These are phyloP conservation scores for Laguncularia racemosa DNA, from an alignment of 345 rosid genomes.

Conservation along the genomic window DNA sequence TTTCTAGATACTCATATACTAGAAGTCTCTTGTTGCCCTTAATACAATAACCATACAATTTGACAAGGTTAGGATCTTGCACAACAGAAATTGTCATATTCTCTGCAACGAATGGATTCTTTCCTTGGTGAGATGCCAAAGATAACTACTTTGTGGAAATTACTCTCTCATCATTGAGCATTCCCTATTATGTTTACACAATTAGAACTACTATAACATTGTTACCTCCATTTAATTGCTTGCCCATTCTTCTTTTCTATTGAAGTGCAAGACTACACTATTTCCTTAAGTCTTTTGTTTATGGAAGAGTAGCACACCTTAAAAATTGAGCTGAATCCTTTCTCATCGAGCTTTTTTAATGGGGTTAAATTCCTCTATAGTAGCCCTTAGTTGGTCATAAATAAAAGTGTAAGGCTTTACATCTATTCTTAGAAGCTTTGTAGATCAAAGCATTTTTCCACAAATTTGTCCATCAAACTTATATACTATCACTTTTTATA, in stretches of 20 bases:
- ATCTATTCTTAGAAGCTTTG: slow-evolving; percentile 50
- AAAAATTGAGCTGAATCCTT: slow-evolving; percentile 82
- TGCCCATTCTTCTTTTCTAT: too few relatives aligned
- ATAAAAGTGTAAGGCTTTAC: slow-evolving; percentile 55
- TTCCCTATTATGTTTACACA: too few relatives aligned
- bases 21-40: slow-evolving; percentile 42
- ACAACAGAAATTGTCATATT: slow-evolving; percentile 58
- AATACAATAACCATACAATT: slow-evolving; percentile 59
- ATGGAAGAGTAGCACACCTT: slow-evolving; percentile 26
- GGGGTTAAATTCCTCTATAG: slow-evolving; percentile 54
- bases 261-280: too few relatives aligned
- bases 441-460: slow-evolving; percentile 2
- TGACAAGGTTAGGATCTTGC: slow-evolving; percentile 66
- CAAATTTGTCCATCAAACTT: too few relatives aligned
- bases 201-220: too few relatives aligned
- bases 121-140: slow-evolving; percentile 70
- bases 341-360: slow-evolving; percentile 77
- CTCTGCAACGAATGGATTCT: slow-evolving; percentile 59
- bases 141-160: too few relatives aligned
- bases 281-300: neutral
- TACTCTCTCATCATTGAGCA: too few relatives aligned
- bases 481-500: too few relatives aligned
- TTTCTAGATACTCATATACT: too few relatives aligned
- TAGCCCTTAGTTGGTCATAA: slow-evolving; percentile 49
- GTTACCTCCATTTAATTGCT: too few relatives aligned